A percentile compares a stretch with the other conserved stretches of the same genome.
These are phyloP conservation scores for Neonectria sp. DNA, from an alignment of 2,329 filamentous ascomycete species.

Conservation along the genomic window DNA sequence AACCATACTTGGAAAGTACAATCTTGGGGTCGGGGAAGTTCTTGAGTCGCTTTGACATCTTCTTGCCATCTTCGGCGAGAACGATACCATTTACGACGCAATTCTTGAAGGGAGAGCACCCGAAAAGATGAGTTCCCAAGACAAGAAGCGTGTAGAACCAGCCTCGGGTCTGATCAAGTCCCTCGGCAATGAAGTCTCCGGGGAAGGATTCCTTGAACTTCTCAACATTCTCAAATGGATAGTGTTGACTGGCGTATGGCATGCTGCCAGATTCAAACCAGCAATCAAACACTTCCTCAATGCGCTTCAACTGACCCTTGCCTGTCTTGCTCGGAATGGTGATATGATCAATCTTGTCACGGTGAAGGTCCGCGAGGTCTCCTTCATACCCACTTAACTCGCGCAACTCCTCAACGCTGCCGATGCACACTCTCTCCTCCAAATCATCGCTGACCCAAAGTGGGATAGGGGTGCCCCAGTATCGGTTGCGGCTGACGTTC, in stretches of 20 bases:
- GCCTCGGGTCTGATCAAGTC: conserved; percentile 92
- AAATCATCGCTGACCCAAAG: conserved; percentile 93
- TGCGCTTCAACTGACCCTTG: conserved; percentile 84
- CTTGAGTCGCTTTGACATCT: conserved; percentile 98
- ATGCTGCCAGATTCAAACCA: conserved; percentile 98
- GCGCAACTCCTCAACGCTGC: conserved; percentile 87
- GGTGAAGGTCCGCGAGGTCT: conserved; percentile 88
- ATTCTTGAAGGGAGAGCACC: conserved; percentile 90
- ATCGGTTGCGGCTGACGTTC: conserved; percentile 94
- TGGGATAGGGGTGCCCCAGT: conserved; percentile 95
- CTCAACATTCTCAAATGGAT: conserved; percentile 91
- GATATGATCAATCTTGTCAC: conserved; percentile 93
- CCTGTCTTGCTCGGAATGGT: conserved; percentile 93
- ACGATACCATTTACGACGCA: conserved; percentile 98
- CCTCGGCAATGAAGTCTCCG: conserved; percentile 95
- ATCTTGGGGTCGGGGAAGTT: conserved; percentile 92
- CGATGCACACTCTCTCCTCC: conserved; percentile 88
- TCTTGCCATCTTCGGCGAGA: conserved; percentile 94
- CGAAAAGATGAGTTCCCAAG: conserved; percentile 89
- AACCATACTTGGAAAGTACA: conserved; percentile 90
- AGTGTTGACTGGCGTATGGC: conserved; percentile 93
- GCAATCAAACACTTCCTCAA: conserved; percentile 94
- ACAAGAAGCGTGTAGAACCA: conserved; percentile 98
- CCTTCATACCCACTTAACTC: conserved; percentile 89
- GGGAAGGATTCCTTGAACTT: conserved; percentile 87